Evolutionary conservation across 495 filamentous ascomycete genomes (phyloP).

Genomic region (Talaromyces thailandensis): DNA sequence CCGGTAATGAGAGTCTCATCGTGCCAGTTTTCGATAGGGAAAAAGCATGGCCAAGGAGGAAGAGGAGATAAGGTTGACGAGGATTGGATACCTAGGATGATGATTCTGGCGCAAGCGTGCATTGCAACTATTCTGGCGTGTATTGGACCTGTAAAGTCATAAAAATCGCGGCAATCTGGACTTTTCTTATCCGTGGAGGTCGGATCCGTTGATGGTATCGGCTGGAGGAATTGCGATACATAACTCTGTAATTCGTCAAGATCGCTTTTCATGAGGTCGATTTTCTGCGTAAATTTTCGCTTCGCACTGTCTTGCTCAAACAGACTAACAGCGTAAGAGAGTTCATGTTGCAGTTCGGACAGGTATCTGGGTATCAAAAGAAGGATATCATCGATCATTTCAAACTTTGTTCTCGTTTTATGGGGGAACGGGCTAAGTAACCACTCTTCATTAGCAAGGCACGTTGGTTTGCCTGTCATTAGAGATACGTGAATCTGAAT

Average conservation of each 20-base stretch:
- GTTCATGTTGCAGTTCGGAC: background rate
- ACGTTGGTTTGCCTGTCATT: background rate
- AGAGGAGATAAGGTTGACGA: background rate
- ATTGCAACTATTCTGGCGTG: background rate
- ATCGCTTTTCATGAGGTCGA: background rate
- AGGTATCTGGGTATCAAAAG: background rate
- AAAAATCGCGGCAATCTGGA: background rate
- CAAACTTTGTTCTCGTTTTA: background rate
- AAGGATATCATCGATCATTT: background rate
- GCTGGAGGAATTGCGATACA: background rate
- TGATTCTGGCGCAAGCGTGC: background rate
- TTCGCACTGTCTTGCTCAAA: background rate
- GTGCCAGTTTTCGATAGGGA: background rate
- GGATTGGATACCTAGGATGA: background rate
- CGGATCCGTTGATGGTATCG: background rate
- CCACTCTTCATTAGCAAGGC: constrained; percentile 1
- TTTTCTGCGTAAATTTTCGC: background rate
- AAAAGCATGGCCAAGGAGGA: background rate
- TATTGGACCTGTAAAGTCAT: background rate
- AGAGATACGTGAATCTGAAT: background rate
- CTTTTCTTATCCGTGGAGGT: background rate
- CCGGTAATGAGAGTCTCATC: background rate
- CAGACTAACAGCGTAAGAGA: background rate
- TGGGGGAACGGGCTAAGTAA: background rate
- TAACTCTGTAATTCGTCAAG: background rate